Conservation (phyloP, 305 asterid genomes). For the Fraxinus ornus region DNA sequence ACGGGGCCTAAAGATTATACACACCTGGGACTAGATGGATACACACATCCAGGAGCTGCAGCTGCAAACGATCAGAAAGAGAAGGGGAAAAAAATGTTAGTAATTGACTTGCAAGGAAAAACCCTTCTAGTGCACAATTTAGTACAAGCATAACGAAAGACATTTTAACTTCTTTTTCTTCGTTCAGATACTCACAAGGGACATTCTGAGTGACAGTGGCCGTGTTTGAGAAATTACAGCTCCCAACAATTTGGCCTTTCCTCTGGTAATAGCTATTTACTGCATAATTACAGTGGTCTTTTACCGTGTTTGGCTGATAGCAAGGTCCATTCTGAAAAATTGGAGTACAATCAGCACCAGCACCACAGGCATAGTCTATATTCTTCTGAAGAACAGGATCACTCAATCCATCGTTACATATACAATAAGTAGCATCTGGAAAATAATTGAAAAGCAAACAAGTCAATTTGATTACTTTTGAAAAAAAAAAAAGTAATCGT, state of each 20-base stretch:
- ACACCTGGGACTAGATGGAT: constrained; percentile 47
- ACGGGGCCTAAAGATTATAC: neutral
- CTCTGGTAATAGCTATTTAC: constrained; percentile 80
- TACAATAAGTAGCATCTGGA: constrained; percentile 67
- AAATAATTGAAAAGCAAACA: neutral
- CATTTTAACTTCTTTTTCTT: neutral
- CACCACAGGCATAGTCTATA: constrained; percentile 79
- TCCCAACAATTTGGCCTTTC: constrained; percentile 39
- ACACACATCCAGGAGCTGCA: constrained; percentile 39
- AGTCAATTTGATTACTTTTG: neutral
- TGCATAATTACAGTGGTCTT: constrained; percentile 78
- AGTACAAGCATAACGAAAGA: neutral
- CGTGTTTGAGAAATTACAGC: constrained; percentile 65
- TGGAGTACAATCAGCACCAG: constrained; percentile 66
- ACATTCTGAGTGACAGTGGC: constrained; percentile 40
- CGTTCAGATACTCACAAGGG: constrained; percentile 40
- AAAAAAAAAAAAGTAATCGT: neutral
- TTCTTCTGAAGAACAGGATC: constrained; percentile 50
- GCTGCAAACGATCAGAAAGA: constrained; percentile 25
- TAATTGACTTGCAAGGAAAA: neutral
- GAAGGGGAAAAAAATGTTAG: neutral
- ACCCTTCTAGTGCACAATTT: neutral
- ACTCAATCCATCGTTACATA: constrained; percentile 52
- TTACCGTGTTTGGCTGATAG: constrained; percentile 62
- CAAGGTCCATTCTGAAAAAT: constrained; percentile 57